These are phyloP conservation scores for Phytophthora macrochlamydospora DNA, from an alignment of 352 stramenopile genomes.

Conservation along the genomic window DNA sequence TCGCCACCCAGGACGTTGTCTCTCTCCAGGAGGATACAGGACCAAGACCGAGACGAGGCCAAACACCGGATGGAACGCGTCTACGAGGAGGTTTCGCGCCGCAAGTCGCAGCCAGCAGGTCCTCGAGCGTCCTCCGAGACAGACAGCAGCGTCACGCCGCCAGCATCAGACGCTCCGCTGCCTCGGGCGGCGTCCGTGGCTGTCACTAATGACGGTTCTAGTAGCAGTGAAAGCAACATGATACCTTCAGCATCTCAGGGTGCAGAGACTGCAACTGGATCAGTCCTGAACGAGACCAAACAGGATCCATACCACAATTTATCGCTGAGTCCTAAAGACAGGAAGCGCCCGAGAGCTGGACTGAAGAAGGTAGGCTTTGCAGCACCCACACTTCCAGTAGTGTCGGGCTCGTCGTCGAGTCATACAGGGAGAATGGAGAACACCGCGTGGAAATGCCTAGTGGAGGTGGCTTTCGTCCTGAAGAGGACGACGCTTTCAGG, in stretches of 20 bases:
- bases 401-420: constrained; percentile 18
- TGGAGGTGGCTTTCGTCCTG: constrained; percentile 14
- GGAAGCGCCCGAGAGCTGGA: constrained; percentile 27
- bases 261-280: too few species aligned
- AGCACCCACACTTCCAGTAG: constrained; percentile 11
- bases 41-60: constrained; percentile 24
- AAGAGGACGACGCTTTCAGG: constrained; percentile 16
- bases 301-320: constrained; percentile 16
- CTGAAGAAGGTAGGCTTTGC: constrained; percentile 36
- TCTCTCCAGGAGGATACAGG: neutral
- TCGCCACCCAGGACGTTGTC: constrained; percentile 13
- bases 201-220: too few species aligned
- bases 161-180: constrained; percentile 15
- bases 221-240: too few species aligned
- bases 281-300: neutral
- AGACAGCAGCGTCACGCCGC: constrained; percentile 28
- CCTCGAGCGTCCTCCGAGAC: constrained; percentile 32
- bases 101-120: constrained; percentile 32
- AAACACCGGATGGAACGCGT: constrained; percentile 60
- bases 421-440: constrained; percentile 9
- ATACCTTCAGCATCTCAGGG: too few species aligned
- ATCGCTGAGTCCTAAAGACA: constrained; percentile 20
- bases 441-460: constrained; percentile 11
- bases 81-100: constrained; percentile 50
- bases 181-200: neutral